These are phyloP conservation scores for Trifolium fragiferum DNA, from an alignment of 306 rosid genomes.

Conservation along the genomic window DNA sequence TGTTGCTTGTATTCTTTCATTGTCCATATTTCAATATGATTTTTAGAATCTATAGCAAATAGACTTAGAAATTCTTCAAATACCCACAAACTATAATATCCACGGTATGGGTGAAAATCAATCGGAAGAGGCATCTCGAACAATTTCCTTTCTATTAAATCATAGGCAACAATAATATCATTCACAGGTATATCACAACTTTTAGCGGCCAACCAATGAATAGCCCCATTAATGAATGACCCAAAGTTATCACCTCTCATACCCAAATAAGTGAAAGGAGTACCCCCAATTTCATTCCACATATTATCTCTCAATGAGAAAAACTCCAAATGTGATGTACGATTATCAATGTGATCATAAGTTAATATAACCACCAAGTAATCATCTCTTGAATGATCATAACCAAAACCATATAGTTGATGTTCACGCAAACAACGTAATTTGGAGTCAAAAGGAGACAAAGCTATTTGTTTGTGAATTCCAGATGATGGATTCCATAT, in stretches of 20 bases:
- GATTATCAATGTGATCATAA: too few relatives aligned
- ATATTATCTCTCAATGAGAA: not conserved
- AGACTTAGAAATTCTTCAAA: not conserved
- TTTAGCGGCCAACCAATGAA: not conserved
- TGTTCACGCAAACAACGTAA: accelerated
- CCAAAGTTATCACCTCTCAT: too few relatives aligned
- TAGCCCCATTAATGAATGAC: not conserved
- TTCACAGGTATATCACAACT: too few relatives aligned
- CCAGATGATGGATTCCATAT: too few relatives aligned
- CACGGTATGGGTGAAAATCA: too few relatives aligned
- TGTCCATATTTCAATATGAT: not conserved
- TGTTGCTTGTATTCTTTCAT: not conserved
- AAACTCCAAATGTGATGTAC: not conserved
- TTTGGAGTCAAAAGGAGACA: too few relatives aligned
- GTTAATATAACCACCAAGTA: too few relatives aligned
- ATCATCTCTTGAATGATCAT: too few relatives aligned
- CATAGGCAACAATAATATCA: not conserved
- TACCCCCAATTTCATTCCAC: not conserved
- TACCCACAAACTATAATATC: not conserved
- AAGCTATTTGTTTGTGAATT: too few relatives aligned
- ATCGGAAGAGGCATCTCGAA: not conserved
- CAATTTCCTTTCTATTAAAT: too few relatives aligned
- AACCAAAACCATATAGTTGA: too few relatives aligned
- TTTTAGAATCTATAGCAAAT: too few relatives aligned
- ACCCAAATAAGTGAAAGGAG: not conserved